These are phyloP conservation scores for Carex scoparia DNA, from an alignment of 176 grass and related monocot species.

Conservation along the genomic window DNA sequence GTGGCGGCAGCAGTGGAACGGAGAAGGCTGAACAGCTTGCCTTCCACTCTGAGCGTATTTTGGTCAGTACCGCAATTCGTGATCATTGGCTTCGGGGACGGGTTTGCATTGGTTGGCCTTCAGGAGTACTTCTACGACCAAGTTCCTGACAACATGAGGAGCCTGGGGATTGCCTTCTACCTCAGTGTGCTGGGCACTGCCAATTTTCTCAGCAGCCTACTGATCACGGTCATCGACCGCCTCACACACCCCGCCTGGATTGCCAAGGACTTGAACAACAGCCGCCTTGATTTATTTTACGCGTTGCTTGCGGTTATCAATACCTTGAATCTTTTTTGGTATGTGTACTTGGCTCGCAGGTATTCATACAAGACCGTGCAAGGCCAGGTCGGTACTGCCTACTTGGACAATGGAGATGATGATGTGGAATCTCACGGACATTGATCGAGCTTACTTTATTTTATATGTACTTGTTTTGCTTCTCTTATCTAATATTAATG, in stretches of 20 bases:
- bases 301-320: slow-evolving; percentile 42
- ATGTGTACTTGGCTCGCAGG: slow-evolving; percentile 32
- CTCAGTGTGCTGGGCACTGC: slow-evolving; percentile 58
- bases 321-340: slow-evolving; percentile 46
- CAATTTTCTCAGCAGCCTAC: slow-evolving; percentile 60
- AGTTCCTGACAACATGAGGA: slow-evolving; percentile 78
- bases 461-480: not conserved
- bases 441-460: not conserved
- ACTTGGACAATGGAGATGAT: slow-evolving; percentile 22
- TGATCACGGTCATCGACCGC: slow-evolving; percentile 47
- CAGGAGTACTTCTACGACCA: slow-evolving; percentile 96
- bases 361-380: slow-evolving; percentile 75
- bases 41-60: slow-evolving; percentile 32
- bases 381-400: slow-evolving; percentile 29
- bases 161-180: slow-evolving; percentile 70
- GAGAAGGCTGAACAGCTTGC: slow-evolving; percentile 14
- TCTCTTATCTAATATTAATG: not conserved
- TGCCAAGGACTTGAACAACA: slow-evolving; percentile 51
- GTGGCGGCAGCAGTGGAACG: slow-evolving; percentile 45
- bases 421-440: not conserved
- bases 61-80: slow-evolving; percentile 68
- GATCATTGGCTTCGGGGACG: slow-evolving; percentile 58
- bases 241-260: slow-evolving; percentile 44
- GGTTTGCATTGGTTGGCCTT: slow-evolving; percentile 69
- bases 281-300: slow-evolving; percentile 75